phyloP scores from a whole-genome alignment of 1,284 basidiomycete genomes.

The Rhodotorula sp. region DNA sequence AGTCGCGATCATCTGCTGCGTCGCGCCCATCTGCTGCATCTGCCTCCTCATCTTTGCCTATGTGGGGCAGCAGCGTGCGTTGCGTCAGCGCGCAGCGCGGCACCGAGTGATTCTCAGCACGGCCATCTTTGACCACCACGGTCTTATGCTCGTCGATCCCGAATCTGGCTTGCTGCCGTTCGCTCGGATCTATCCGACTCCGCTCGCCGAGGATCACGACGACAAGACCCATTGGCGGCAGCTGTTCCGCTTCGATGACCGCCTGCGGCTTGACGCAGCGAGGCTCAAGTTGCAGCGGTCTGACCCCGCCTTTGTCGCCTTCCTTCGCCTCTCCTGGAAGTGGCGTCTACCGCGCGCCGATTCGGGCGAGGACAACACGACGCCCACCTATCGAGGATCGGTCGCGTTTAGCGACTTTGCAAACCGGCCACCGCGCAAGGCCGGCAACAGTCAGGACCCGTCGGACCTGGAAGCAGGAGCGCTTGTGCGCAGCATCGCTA shows the following conservation, averaged over 20 bases:
- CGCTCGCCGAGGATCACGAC: not conserved
- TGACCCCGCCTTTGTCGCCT: conserved; percentile 53
- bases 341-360: conserved; percentile 44
- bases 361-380: not conserved
- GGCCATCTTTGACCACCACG: conserved; percentile 51
- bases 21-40: conserved; percentile 52
- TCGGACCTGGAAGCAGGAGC: conserved; percentile 14
- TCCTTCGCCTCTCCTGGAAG: conserved; percentile 51
- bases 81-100: conserved; percentile 47
- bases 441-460: not conserved
- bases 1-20: conserved; percentile 51
- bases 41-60: conserved; percentile 50
- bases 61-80: conserved; percentile 47
- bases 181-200: conserved; percentile 28
- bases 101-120: conserved; percentile 52
- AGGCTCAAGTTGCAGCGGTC: conserved; percentile 48
- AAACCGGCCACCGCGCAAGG: not conserved
- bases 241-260: conserved; percentile 13
- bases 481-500: conserved; percentile 22
- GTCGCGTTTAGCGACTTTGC: not conserved
- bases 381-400: not conserved
- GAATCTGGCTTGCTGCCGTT: conserved; percentile 52
- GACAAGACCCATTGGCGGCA: conserved; percentile 3
- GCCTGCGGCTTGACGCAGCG: conserved; percentile 27
- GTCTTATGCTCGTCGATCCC: conserved; percentile 50